A percentile compares a stretch with the other conserved stretches of the same genome.
phyloP scores from a whole-genome alignment of 495 filamentous ascomycete genomes.

The Saxophila tyrrhenica region DNA sequence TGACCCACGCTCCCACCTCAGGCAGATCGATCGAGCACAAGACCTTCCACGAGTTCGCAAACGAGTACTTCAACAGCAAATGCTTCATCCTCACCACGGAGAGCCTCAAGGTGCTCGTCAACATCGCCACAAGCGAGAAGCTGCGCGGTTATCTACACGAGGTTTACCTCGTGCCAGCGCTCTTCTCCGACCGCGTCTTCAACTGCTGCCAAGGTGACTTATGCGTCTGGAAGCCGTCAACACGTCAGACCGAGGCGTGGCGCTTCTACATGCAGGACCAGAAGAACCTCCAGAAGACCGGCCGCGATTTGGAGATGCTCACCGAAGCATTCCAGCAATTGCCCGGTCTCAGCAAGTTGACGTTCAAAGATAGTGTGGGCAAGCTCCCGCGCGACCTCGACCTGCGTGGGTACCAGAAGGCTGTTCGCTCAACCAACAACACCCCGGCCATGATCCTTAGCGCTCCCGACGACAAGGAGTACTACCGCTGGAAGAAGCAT shows the following conservation, averaged over 20 bases:
- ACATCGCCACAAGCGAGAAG: conserved; percentile 4
- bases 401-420: neutral
- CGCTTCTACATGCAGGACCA: conserved; percentile 9
- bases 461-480: neutral
- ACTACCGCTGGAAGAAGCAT: neutral
- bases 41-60: conserved; percentile 15
- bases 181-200: conserved; percentile 7
- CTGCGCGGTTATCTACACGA: conserved; percentile 3
- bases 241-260: conserved; percentile 6
- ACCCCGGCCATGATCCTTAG: neutral
- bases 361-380: neutral
- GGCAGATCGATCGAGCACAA: conserved; percentile 7
- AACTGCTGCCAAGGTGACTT: conserved; percentile 3
- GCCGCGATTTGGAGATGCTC: conserved; percentile 4
- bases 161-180: conserved; percentile 8
- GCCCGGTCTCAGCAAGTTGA: neutral
- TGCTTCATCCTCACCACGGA: conserved; percentile 14
- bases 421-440: neutral
- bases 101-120: conserved; percentile 9
- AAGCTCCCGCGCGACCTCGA: neutral
- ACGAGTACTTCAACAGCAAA: conserved; percentile 13
- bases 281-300: conserved; percentile 3
- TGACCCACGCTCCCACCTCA: too few species aligned
- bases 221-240: conserved; percentile 6
- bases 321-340: conserved; percentile 7